Percentiles rank a stretch among this genome's conserved stretches.
Evolutionary conservation across 2,329 filamentous ascomycete genomes (phyloP).

Genomic region (Aureobasidium sp.): DNA sequence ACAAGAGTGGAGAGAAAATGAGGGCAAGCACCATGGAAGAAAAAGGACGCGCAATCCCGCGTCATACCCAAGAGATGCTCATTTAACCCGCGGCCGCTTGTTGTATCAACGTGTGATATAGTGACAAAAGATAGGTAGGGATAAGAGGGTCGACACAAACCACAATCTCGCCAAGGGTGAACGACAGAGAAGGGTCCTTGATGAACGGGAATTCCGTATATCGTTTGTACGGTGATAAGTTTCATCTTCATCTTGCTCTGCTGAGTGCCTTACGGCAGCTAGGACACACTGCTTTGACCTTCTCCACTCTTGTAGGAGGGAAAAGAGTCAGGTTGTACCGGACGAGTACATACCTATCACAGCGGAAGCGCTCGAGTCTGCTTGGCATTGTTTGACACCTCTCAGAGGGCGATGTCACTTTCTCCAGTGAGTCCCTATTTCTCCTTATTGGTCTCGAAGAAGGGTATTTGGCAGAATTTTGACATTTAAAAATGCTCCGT

Average conservation of each 20-base stretch:
- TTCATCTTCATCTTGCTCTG: background rate
- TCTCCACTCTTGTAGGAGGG: background rate
- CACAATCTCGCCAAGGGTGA: background rate
- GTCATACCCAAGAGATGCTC: background rate
- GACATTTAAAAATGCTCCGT: background rate
- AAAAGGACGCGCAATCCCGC: background rate
- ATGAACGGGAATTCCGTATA: background rate
- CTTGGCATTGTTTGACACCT: background rate
- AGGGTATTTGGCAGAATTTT: background rate
- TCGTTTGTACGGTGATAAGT: background rate
- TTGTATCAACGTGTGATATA: background rate
- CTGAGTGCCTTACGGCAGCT: background rate
- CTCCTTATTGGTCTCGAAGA: too few species aligned
- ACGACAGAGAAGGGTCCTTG: background rate
- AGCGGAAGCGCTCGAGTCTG: background rate
- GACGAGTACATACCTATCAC: background rate
- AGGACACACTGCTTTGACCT: background rate
- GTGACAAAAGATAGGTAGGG: background rate
- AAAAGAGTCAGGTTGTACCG: too few species aligned
- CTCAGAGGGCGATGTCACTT: background rate
- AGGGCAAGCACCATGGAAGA: too few species aligned
- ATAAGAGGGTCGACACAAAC: background rate
- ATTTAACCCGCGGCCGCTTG: background rate
- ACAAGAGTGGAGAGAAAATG: background rate
- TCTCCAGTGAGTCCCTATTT: background rate